These are phyloP conservation scores for Apiotrichum laibachii DNA, from an alignment of 1,284 basidiomycete species.

Conservation along the genomic window DNA sequence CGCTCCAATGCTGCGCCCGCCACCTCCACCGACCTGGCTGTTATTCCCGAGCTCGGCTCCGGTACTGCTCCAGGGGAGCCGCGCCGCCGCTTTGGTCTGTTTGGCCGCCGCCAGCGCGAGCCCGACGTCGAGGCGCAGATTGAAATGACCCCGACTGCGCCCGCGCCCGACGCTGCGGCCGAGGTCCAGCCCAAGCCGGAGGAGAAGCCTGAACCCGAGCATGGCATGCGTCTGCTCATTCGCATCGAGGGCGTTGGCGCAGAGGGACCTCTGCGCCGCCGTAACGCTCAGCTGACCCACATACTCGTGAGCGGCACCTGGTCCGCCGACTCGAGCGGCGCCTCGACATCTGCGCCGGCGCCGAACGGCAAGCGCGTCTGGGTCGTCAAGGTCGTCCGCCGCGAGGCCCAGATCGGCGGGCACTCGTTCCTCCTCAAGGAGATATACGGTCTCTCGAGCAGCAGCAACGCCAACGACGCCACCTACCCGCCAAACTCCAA, in stretches of 20 bases:
- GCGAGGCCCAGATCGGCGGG: slow-evolving; percentile 75
- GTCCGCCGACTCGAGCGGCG: slow-evolving; percentile 20
- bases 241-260: slow-evolving; percentile 71
- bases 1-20: slow-evolving; percentile 16
- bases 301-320: slow-evolving; percentile 76
- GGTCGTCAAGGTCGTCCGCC: slow-evolving; percentile 83
- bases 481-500: slow-evolving; percentile 56
- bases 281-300: slow-evolving; percentile 81
- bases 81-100: slow-evolving; percentile 35
- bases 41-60: slow-evolving; percentile 30
- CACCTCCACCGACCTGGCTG: slow-evolving; percentile 27
- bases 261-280: slow-evolving; percentile 58
- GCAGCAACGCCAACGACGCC: slow-evolving; percentile 49
- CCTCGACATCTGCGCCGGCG: slow-evolving; percentile 5
- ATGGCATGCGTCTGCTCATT: slow-evolving; percentile 72
- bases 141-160: slow-evolving; percentile 34
- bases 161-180: slow-evolving; percentile 30
- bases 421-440: slow-evolving; percentile 90
- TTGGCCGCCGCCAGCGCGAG: slow-evolving; percentile 30
- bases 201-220: slow-evolving; percentile 56
- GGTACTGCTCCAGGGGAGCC: background rate
- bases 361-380: slow-evolving; percentile 59
- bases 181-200: slow-evolving; percentile 51
- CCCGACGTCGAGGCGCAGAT: slow-evolving; percentile 44
- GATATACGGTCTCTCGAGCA: slow-evolving; percentile 73